Base-by-base conservation (phyloP, 805 yeast genomes). In the Blastobotrys terrestris region DNA sequence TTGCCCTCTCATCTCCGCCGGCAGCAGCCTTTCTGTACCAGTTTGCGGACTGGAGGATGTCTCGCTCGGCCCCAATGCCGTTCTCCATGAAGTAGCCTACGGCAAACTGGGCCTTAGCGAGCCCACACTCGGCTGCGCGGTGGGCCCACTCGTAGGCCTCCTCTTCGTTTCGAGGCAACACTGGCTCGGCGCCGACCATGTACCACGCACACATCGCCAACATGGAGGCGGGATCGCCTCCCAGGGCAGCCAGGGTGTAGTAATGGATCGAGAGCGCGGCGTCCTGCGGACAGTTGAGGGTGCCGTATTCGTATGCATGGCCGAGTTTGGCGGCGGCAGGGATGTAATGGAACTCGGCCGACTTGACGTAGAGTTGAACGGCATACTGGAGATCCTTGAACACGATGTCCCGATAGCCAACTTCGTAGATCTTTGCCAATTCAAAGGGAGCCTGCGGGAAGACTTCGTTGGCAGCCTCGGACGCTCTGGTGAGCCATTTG, bases 171-270 rank as follows among this genome's bases (percentile, higher is more conserved):
- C 79, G 79, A 6, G 83, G 84, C 60, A 94, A 76, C 46, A 79
- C 79, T n/a, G 94, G 91, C 35, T 86, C 91, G 35, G 87, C 83
- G 0, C 99, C 99, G 22, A 89, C 85, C 68, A 92, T 74, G 66
- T 92, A 94, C 97, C 98, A 94, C 1, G 97, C 97, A 67, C 97
- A 91, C 72, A 92, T 75, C 1, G 96, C 91, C 63, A 92, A 74
- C 96, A 92, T 94, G 8, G 96, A 84, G 47, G 79, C 83, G 0
- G 95, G 78, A 67, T 94, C 96, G 4, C 96, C 97, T 2, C 84
- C 84, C 31, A 84, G 67, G 0, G 98, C 97, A 0, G 96, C 96
- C 58, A 86, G 83, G 0, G 96, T 90, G 67, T 88, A 92, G 66
- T 91, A 92, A 67, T 94, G 97, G 44, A 94, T 87, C 0, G 95